phyloP scores from a whole-genome alignment of 2,329 filamentous ascomycete species.

The Cordyceps javanica region DNA sequence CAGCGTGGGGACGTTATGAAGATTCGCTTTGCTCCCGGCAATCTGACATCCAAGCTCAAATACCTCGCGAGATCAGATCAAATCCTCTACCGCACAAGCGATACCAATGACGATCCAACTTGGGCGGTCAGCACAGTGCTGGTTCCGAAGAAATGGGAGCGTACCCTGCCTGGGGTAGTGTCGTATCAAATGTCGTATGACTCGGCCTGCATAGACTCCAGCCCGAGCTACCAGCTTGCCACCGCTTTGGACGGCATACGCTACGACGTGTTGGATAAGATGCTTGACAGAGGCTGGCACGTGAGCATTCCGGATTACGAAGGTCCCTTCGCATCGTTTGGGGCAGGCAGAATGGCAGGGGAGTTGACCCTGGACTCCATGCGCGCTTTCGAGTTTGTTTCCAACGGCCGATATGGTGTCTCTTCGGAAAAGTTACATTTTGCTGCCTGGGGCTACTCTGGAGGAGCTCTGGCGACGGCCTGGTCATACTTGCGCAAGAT shows the following conservation, averaged over 20 bases:
- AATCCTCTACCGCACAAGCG: constrained; percentile 30
- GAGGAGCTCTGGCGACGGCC: constrained; percentile 45
- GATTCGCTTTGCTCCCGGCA: constrained; percentile 10
- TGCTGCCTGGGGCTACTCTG: constrained; percentile 50
- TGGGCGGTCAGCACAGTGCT: constrained; percentile 32
- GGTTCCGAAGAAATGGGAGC: constrained; percentile 14
- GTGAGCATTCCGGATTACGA: constrained; percentile 43
- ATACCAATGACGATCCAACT: constrained; percentile 24
- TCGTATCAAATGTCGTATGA: constrained; percentile 34
- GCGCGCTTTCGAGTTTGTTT: constrained; percentile 31
- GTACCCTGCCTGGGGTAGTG: constrained; percentile 18
- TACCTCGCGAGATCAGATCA: constrained; percentile 20
- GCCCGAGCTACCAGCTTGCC: constrained; percentile 30
- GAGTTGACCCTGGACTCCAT: constrained; percentile 40
- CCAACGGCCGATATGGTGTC: constrained; percentile 21
- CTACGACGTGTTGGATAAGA: constrained; percentile 3
- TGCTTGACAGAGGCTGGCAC: constrained; percentile 35
- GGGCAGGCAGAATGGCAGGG: constrained; percentile 35
- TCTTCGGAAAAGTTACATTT: constrained; percentile 22
- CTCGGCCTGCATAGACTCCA: constrained; percentile 28
- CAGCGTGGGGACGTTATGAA: constrained; percentile 11
- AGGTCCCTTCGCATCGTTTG: constrained; percentile 37
- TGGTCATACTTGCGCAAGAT: constrained; percentile 47
- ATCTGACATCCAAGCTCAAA: constrained; percentile 16
- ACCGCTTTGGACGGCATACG: constrained; percentile 9